Percentiles rank a stretch among this genome's conserved stretches.
phyloP scores from a whole-genome alignment of 352 stramenopile genomes.

The Pythium monospermum region DNA sequence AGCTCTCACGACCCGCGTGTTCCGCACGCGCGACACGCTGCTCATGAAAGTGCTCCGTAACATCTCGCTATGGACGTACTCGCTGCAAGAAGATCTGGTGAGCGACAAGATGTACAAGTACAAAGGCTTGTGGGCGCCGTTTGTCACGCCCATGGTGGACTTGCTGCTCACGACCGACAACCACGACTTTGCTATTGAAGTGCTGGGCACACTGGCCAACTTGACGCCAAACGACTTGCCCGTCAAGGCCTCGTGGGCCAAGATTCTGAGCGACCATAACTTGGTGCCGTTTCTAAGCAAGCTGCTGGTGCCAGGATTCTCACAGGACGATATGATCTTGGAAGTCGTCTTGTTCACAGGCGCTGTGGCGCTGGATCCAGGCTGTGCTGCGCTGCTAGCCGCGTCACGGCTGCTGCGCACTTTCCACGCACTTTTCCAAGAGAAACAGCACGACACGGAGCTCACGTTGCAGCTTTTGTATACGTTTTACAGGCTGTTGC shows the following conservation, averaged over 20 bases:
- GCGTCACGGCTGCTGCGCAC: constrained; percentile 67
- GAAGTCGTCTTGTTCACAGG: constrained; percentile 88
- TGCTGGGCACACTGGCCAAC: constrained; percentile 90
- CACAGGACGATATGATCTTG: constrained; percentile 89
- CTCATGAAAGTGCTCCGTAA: constrained; percentile 94
- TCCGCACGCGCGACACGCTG: constrained; percentile 85
- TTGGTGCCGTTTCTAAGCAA: constrained; percentile 89
- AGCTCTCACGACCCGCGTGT: constrained; percentile 84
- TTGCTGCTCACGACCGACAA: constrained; percentile 84
- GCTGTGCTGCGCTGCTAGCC: constrained; percentile 72
- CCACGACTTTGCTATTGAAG: constrained; percentile 92
- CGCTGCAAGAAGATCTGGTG: constrained; percentile 82
- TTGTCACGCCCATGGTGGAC: constrained; percentile 86
- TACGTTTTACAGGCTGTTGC: constrained; percentile 73
- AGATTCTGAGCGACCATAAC: constrained; percentile 82
- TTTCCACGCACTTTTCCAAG: constrained; percentile 77
- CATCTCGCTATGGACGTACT: constrained; percentile 90
- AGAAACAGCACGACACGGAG: constrained; percentile 85
- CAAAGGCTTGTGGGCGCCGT: constrained; percentile 89
- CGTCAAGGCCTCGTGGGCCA: constrained; percentile 84
- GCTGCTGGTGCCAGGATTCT: constrained; percentile 90
- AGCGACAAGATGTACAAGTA: constrained; percentile 89
- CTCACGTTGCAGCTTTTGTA: constrained; percentile 79
- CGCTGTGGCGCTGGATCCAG: constrained; percentile 75
- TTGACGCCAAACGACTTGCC: constrained; percentile 90